A percentile compares a stretch with the other conserved stretches of the same genome.
phyloP scores from a whole-genome alignment of 2,329 filamentous ascomycete species.

The Penicillium sp. region DNA sequence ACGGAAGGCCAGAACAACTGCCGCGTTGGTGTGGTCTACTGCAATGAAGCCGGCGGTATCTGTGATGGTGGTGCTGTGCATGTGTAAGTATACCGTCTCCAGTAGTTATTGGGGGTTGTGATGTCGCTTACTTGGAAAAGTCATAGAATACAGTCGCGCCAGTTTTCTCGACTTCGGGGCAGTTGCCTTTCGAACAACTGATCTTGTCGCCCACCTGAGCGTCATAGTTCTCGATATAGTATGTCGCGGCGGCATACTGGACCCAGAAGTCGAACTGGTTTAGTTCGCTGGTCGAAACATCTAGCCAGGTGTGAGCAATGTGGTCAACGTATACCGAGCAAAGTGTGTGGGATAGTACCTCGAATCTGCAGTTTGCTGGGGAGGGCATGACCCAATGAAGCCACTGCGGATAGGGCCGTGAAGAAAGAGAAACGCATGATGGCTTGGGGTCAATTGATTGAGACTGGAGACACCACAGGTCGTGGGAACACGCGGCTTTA shows the following conservation, averaged over 20 bases:
- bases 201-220: slow-evolving; percentile 39
- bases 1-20: slow-evolving; percentile 39
- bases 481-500: background rate
- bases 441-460: background rate
- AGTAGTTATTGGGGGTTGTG: background rate
- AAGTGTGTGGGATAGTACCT: slow-evolving; percentile 6
- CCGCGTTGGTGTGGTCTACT: slow-evolving; percentile 44
- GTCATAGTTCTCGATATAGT: slow-evolving; percentile 49
- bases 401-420: slow-evolving; percentile 5
- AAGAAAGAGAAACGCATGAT: slow-evolving; percentile 16
- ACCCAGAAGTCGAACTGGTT: slow-evolving; percentile 44
- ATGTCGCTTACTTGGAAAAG: slow-evolving; percentile 46
- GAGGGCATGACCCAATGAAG: slow-evolving; percentile 8
- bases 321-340: background rate
- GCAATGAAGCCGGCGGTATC: slow-evolving; percentile 51
- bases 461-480: background rate
- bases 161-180: slow-evolving; percentile 41
- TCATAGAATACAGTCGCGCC: slow-evolving; percentile 39
- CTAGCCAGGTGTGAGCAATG: slow-evolving; percentile 5
- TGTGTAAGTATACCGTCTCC: background rate
- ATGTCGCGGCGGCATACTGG: slow-evolving; percentile 51
- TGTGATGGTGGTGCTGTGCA: slow-evolving; percentile 19
- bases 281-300: slow-evolving; percentile 12
- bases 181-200: slow-evolving; percentile 45
- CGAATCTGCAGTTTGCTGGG: slow-evolving; percentile 10